Percentiles rank a stretch among this genome's conserved stretches.
Evolutionary conservation across 495 filamentous ascomycete species (phyloP).

Genomic region (Xylaria telfairii): DNA sequence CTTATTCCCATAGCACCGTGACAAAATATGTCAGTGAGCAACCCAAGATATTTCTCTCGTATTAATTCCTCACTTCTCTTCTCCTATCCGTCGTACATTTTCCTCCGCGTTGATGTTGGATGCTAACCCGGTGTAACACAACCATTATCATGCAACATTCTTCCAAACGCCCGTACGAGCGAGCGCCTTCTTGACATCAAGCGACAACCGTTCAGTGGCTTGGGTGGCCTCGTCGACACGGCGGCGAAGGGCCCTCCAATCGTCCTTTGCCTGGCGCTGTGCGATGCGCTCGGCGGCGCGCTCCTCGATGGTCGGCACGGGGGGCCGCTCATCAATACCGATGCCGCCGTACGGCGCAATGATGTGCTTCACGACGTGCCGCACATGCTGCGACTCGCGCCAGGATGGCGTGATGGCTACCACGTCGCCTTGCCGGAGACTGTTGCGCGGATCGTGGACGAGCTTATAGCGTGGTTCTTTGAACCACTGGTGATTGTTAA

Average conservation of each 20-base stretch:
- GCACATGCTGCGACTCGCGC: constrained; percentile 68
- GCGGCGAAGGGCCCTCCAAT: constrained; percentile 45
- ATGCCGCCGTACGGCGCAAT: constrained; percentile 74
- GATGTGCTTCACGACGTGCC: constrained; percentile 79
- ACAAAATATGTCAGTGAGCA: background rate
- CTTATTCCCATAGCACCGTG: background rate
- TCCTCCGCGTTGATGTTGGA: no score
- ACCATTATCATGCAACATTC: background rate
- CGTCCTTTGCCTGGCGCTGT: constrained; percentile 57
- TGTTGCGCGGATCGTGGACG: constrained; percentile 78
- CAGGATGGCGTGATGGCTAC: constrained; percentile 75
- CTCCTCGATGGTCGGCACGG: constrained; percentile 69
- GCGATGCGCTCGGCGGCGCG: constrained; percentile 55
- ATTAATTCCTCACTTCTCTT: background rate
- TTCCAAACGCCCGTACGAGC: background rate
- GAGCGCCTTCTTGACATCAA: constrained; percentile 28
- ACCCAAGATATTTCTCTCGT: background rate
- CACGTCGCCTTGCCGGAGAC: constrained; percentile 76
- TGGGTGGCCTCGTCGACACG: background rate
- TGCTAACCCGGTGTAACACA: background rate
- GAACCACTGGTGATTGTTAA: constrained; percentile 49
- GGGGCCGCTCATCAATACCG: constrained; percentile 65
- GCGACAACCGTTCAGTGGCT: constrained; percentile 26
- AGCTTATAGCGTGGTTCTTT: constrained; percentile 57
- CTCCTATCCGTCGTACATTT: background rate